These are phyloP conservation scores for Grigorovia transvaalensis DNA, from an alignment of 805 yeast genomes.

Conservation along the genomic window DNA sequence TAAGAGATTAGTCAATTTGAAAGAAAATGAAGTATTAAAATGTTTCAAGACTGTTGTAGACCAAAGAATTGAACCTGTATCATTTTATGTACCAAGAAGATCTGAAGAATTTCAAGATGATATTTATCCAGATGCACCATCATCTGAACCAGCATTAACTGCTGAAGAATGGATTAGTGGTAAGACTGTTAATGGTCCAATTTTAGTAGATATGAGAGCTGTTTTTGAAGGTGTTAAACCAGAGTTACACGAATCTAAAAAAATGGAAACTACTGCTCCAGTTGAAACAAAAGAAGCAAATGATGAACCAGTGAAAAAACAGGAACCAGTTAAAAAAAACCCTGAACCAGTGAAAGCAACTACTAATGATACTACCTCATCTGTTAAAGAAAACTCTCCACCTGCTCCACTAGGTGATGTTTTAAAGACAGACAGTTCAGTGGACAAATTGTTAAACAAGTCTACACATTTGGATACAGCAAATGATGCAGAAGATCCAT, in stretches of 20 bases:
- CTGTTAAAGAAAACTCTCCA: constrained; percentile 9
- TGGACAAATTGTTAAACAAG: constrained; percentile 21
- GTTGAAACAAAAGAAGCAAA: constrained; percentile 12
- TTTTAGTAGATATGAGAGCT: constrained; percentile 63
- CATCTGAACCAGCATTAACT: constrained; percentile 63
- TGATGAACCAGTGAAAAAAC: constrained; percentile 7
- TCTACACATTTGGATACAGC: constrained; percentile 22
- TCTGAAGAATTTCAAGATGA: constrained; percentile 88
- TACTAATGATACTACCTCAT: neutral
- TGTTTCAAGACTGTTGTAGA: constrained; percentile 86
- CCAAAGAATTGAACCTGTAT: constrained; percentile 74
- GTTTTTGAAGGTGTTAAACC: constrained; percentile 69
- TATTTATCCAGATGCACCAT: constrained; percentile 85
- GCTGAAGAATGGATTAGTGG: constrained; percentile 78
- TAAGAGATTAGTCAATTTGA: constrained; percentile 63
- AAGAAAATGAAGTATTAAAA: constrained; percentile 75
- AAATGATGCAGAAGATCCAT: constrained; percentile 29
- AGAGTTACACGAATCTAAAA: constrained; percentile 29
- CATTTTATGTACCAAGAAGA: constrained; percentile 89
- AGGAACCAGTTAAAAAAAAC: neutral
- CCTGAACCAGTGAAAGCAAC: neutral
- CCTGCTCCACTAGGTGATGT: constrained; percentile 12
- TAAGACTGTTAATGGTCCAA: constrained; percentile 71
- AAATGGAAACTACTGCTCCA: constrained; percentile 5
- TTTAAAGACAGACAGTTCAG: constrained; percentile 20